Percentiles rank a stretch among this genome's conserved stretches.
These are phyloP conservation scores for Serpula lacrymans DNA, from an alignment of 768 basidiomycete genomes.

Conservation along the genomic window DNA sequence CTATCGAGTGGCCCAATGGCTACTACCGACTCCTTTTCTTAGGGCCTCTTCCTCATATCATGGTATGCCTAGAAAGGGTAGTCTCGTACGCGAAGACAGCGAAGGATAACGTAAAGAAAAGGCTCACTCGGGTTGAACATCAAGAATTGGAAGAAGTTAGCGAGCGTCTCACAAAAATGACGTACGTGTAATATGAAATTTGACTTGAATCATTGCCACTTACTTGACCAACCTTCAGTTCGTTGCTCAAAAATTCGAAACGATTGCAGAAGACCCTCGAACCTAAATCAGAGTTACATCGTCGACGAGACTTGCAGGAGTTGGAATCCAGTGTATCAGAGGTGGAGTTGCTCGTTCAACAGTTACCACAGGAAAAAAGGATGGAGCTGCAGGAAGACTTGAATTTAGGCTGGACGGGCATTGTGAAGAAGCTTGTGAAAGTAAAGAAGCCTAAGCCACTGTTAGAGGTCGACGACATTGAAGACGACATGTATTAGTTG, in stretches of 20 bases:
- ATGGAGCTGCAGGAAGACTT: conserved; percentile 24
- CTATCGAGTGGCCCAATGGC: conserved; percentile 23
- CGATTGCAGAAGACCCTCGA: conserved; percentile 28
- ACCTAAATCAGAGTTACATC: conserved; percentile 28
- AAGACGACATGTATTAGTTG: no score
- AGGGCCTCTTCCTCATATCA: conserved; percentile 36
- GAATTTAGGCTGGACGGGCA: conserved; percentile 29
- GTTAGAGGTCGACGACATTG: conserved; percentile 23
- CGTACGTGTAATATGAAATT: no score
- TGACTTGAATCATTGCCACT: neutral
- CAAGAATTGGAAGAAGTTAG: conserved; percentile 33
- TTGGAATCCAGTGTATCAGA: conserved; percentile 26
- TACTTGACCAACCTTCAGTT: conserved; percentile 14
- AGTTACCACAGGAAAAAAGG: conserved; percentile 15
- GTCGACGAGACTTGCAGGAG: conserved; percentile 12
- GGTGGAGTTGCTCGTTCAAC: conserved; percentile 24
- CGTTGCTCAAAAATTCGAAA: conserved; percentile 20
- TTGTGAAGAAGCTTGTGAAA: conserved; percentile 14
- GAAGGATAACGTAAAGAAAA: conserved; percentile 31
- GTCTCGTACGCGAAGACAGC: conserved; percentile 18
- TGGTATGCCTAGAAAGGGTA: conserved; percentile 38
- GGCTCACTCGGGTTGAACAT: conserved; percentile 24
- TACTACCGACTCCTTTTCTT: conserved; percentile 36
- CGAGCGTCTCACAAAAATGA: conserved; percentile 25
- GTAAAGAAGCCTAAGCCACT: conserved; percentile 16